These are phyloP conservation scores for Ogataea paraovalis DNA, from an alignment of 805 yeast species.

Conservation along the genomic window DNA sequence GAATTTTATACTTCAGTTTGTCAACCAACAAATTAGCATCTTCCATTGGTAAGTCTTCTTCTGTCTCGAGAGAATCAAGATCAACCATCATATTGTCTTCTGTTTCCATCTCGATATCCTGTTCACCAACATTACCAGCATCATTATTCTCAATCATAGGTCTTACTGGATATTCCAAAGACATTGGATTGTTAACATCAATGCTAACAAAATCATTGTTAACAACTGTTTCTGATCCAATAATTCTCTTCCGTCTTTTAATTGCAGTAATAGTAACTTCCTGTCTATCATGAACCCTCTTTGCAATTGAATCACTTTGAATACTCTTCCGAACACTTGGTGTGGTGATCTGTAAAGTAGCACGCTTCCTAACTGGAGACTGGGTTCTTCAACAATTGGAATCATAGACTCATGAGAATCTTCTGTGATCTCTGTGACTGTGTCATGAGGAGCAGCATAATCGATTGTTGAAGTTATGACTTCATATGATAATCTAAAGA, in stretches of 20 bases:
- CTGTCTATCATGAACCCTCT: background rate
- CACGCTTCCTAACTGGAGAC: no score
- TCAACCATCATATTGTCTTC: no score
- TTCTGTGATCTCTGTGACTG: no score
- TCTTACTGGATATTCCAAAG: background rate
- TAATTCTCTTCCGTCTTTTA: background rate
- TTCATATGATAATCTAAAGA: no score
- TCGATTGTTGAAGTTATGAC: no score
- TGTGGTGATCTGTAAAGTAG: no score
- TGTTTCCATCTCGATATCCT: background rate
- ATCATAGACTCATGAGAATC: no score
- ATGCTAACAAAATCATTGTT: background rate
- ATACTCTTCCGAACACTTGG: no score
- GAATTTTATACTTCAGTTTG: background rate
- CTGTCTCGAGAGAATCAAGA: no score
- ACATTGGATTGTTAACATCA: background rate
- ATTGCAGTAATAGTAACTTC: background rate
- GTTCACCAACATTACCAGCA: background rate
- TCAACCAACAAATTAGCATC: background rate
- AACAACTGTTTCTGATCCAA: background rate
- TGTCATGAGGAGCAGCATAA: no score
- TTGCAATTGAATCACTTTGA: background rate
- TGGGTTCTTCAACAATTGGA: no score
- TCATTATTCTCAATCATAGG: background rate
- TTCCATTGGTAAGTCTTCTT: background rate